Percentiles rank a stretch among this genome's conserved stretches.
These are phyloP conservation scores for Colletotrichum tropicicola DNA, from an alignment of 2,329 filamentous ascomycete species.

Conservation along the genomic window DNA sequence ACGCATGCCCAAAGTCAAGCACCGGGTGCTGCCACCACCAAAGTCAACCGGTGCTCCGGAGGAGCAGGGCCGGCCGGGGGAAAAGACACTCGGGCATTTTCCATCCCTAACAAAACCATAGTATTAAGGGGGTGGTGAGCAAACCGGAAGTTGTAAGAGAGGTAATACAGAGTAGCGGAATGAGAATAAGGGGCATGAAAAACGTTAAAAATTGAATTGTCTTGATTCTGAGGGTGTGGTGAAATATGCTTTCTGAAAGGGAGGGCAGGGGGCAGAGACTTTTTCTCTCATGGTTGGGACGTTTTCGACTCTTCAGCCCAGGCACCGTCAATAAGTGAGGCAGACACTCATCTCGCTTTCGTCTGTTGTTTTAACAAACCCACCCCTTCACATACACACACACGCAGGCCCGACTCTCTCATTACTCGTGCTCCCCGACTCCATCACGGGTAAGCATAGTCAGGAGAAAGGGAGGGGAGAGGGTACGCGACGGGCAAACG, in stretches of 20 bases:
- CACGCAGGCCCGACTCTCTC: neutral
- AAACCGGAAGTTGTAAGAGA: too few species aligned
- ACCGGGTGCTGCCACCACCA: neutral
- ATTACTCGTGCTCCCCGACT: neutral
- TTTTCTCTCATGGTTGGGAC: neutral
- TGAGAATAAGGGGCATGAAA: slow-evolving; percentile 6
- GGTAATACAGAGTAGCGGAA: neutral
- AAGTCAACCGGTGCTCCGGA: neutral
- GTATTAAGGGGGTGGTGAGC: neutral
- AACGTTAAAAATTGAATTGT: slow-evolving; percentile 17
- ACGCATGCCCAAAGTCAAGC: neutral
- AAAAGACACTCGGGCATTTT: neutral
- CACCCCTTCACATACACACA: neutral
- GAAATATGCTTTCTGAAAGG: neutral
- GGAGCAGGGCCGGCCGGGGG: neutral
- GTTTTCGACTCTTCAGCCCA: slow-evolving; percentile 3
- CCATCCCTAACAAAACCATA: neutral
- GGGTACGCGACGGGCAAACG: too few species aligned
- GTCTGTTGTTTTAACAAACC: neutral
- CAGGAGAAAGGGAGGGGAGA: neutral
- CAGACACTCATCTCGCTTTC: neutral
- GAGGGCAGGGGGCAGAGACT: neutral
- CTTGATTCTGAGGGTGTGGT: slow-evolving; percentile 17
- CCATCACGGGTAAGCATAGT: slow-evolving; percentile 3
- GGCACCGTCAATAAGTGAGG: neutral